These are phyloP conservation scores for Lupinus albus DNA, from an alignment of 306 rosid genomes.

Conservation along the genomic window DNA sequence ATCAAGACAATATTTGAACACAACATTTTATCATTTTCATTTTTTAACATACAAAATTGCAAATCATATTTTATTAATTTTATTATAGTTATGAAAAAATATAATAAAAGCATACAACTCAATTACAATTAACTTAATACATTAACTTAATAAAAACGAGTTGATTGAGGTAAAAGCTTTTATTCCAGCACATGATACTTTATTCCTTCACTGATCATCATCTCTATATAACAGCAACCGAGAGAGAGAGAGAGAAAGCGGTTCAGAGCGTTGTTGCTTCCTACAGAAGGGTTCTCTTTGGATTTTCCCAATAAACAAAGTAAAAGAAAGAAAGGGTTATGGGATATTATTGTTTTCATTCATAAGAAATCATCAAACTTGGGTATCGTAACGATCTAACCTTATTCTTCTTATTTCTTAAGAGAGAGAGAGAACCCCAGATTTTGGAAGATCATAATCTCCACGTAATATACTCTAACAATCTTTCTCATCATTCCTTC, in stretches of 20 bases:
- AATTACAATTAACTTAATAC: no score
- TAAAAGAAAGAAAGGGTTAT: neutral
- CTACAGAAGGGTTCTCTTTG: constrained; percentile 53
- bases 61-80: no score
- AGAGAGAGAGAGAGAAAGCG: constrained; percentile 25
- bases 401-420: constrained; percentile 6
- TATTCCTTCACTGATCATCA: neutral
- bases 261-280: constrained; percentile 58
- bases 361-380: constrained; percentile 35
- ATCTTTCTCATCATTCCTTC: neutral
- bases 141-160: no score
- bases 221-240: constrained; percentile 2
- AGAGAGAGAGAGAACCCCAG: neutral
- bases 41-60: no score
- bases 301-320: constrained; percentile 25
- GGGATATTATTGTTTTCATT: constrained; percentile 1
- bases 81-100: no score
- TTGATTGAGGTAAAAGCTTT: no score
- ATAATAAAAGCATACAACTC: no score
- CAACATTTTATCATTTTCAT: no score
- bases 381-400: constrained; percentile 58
- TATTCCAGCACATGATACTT: no score
- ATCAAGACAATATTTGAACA: no score
- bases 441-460: constrained; percentile 43
- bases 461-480: constrained; percentile 60